phyloP scores from a whole-genome alignment of 1,284 basidiomycete species.

The Ceratobasidium sp. region DNA sequence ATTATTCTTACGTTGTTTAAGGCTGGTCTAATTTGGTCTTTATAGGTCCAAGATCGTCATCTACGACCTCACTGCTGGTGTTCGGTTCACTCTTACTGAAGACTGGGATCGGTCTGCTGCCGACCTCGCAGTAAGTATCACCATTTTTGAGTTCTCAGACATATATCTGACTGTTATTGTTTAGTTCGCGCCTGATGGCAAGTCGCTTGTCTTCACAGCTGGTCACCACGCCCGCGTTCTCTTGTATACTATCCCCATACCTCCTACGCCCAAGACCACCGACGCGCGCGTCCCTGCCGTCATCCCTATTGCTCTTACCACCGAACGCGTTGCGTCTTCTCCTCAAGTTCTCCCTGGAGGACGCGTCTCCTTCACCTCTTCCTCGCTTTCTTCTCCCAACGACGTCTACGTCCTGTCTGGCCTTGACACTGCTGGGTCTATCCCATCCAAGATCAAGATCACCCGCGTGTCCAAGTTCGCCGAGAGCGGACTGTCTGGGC shows the following conservation, averaged over 20 bases:
- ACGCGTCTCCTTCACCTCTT: conserved; percentile 72
- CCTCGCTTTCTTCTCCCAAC: conserved; percentile 77
- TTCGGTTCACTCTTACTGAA: conserved; percentile 76
- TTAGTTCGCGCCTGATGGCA: conserved; percentile 78
- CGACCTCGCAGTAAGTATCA: conserved; percentile 49
- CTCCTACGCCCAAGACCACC: conserved; percentile 66
- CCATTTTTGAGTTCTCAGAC: neutral
- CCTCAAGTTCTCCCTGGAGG: conserved; percentile 69
- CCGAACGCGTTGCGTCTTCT: conserved; percentile 65
- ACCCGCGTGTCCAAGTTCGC: conserved; percentile 72
- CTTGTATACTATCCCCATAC: conserved; percentile 73
- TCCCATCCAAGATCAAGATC: conserved; percentile 47
- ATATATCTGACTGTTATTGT: neutral
- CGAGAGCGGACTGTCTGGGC: conserved; percentile 64
- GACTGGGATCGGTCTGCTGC: conserved; percentile 83
- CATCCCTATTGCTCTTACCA: conserved; percentile 68
- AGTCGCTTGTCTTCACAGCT: conserved; percentile 75
- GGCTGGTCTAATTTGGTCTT: conserved; percentile 11
- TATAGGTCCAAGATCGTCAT: conserved; percentile 77
- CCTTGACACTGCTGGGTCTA: conserved; percentile 52
- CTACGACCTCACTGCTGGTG: conserved; percentile 73
- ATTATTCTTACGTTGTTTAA: neutral
- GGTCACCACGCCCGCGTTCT: conserved; percentile 80
- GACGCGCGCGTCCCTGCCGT: conserved; percentile 57
- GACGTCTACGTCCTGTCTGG: conserved; percentile 72